Percentiles rank a stretch among this genome's conserved stretches.
Evolutionary conservation across 805 yeast genomes (phyloP).

Genomic region (Barnettozyma populi): DNA sequence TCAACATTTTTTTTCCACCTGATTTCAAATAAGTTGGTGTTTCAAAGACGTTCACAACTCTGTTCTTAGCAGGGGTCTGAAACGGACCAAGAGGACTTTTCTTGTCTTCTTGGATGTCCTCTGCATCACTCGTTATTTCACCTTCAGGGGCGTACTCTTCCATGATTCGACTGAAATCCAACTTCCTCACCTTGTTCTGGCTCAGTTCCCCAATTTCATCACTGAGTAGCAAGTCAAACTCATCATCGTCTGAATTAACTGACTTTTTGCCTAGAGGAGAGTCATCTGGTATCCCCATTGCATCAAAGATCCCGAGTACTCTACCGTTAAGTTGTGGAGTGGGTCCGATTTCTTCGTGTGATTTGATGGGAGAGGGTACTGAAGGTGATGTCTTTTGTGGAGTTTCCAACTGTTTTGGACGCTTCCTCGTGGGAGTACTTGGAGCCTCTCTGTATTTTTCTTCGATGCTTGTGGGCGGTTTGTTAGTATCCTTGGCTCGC

Average conservation of each 20-base stretch:
- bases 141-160: slow-evolving; percentile 8
- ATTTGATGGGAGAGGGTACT: slow-evolving; percentile 5
- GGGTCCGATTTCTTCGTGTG: slow-evolving; percentile 57
- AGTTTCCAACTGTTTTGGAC: slow-evolving; percentile 12
- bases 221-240: background rate
- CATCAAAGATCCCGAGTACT: slow-evolving; percentile 66
- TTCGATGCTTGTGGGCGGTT: background rate
- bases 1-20: background rate
- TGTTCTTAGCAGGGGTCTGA: slow-evolving; percentile 17
- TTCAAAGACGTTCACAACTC: slow-evolving; percentile 8
- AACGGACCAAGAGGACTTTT: slow-evolving; percentile 1
- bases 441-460: slow-evolving; percentile 26
- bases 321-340: slow-evolving; percentile 83
- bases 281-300: slow-evolving; percentile 13
- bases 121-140: background rate
- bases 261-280: slow-evolving; percentile 12
- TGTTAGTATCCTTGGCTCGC: background rate
- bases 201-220: background rate
- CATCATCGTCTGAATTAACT: background rate
- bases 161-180: slow-evolving; percentile 10
- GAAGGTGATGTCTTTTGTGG: slow-evolving; percentile 23
- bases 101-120: background rate
- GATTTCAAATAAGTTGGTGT: slow-evolving; percentile 42
- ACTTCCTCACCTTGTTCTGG: slow-evolving; percentile 5
- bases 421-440: slow-evolving; percentile 26